Evolutionary conservation across 2,329 filamentous ascomycete genomes (phyloP).

Genomic region (Taxawa tesnikishii): DNA sequence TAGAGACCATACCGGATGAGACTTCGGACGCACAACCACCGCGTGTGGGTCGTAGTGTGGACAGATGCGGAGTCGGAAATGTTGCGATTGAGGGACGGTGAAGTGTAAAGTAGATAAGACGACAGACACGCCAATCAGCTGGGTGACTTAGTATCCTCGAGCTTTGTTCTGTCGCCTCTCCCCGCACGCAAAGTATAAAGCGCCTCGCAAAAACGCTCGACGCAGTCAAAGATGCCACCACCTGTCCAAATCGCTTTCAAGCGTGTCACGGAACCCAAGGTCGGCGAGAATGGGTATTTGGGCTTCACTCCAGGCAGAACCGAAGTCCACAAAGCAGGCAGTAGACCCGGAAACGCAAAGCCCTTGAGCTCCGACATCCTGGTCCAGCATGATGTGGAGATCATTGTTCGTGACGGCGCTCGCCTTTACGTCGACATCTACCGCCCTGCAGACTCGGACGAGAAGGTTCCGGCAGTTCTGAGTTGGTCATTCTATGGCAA

Average conservation of each 20-base stretch:
- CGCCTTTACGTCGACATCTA: slow-evolving; percentile 33
- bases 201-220: too few relatives aligned
- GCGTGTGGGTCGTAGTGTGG: slow-evolving; percentile 1
- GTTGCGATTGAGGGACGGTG: background rate
- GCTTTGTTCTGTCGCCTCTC: background rate
- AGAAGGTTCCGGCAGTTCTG: slow-evolving; percentile 28
- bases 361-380: slow-evolving; percentile 24
- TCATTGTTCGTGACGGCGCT: slow-evolving; percentile 28
- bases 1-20: background rate
- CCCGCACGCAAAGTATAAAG: too few relatives aligned
- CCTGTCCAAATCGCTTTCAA: slow-evolving; percentile 9
- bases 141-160: background rate
- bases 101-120: background rate
- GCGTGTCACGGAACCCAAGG: slow-evolving; percentile 21
- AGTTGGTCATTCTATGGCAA: slow-evolving; percentile 32
- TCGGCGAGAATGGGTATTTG: slow-evolving; percentile 29
- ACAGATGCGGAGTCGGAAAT: background rate
- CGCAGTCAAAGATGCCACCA: slow-evolving; percentile 2
- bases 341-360: slow-evolving; percentile 23
- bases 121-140: background rate
- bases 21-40: background rate
- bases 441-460: slow-evolving; percentile 20
- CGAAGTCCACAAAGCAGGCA: slow-evolving; percentile 26
- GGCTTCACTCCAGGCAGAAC: slow-evolving; percentile 25
- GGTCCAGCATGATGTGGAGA: slow-evolving; percentile 32